Evolutionary conservation across 176 grass and related monocot genomes (phyloP).

Genomic region (Cenchrus fungigraminus): DNA sequence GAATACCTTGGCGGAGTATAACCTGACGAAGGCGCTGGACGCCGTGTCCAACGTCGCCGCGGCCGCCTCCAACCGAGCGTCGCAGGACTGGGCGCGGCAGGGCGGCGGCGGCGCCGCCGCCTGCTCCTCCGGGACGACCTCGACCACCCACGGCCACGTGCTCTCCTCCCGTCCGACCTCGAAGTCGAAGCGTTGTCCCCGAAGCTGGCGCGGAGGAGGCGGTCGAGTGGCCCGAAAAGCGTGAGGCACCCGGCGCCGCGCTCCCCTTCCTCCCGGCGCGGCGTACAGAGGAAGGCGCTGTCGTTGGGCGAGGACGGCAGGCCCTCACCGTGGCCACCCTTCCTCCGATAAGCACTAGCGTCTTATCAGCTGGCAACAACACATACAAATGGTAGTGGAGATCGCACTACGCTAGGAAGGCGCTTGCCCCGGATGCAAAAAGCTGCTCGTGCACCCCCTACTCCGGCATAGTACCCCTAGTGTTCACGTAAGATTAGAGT

Average conservation of each 20-base stretch:
- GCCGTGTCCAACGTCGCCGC: conserved; percentile 7
- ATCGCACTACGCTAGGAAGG: too few relatives aligned
- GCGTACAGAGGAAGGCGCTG: conserved; percentile 60
- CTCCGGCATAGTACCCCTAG: too few relatives aligned
- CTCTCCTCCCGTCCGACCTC: conserved; percentile 24
- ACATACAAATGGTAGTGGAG: too few relatives aligned
- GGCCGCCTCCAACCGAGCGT: conserved; percentile 27
- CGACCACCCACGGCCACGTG: conserved; percentile 39
- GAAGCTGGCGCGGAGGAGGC: conserved; percentile 50
- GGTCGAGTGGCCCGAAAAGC: conserved; percentile 43
- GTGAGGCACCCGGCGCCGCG: conserved; percentile 25
- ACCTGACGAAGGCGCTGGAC: conserved; percentile 38
- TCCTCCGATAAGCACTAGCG: too few relatives aligned
- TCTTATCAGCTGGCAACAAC: too few relatives aligned
- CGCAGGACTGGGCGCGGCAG: conserved; percentile 40
- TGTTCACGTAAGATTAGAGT: too few relatives aligned
- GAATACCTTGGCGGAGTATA: conserved; percentile 42
- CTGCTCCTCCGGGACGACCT: conserved; percentile 31
- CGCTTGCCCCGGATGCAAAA: too few relatives aligned
- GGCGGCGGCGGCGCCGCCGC: conserved; percentile 1
- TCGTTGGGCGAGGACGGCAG: conserved; percentile 42
- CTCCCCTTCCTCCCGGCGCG: conserved; percentile 20
- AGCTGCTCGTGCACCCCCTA: too few relatives aligned
- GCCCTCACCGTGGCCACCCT: neutral
- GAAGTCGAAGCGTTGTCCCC: conserved; percentile 42